Conservation (phyloP, 1,284 basidiomycete species). For the Fomes fomentarius region DNA sequence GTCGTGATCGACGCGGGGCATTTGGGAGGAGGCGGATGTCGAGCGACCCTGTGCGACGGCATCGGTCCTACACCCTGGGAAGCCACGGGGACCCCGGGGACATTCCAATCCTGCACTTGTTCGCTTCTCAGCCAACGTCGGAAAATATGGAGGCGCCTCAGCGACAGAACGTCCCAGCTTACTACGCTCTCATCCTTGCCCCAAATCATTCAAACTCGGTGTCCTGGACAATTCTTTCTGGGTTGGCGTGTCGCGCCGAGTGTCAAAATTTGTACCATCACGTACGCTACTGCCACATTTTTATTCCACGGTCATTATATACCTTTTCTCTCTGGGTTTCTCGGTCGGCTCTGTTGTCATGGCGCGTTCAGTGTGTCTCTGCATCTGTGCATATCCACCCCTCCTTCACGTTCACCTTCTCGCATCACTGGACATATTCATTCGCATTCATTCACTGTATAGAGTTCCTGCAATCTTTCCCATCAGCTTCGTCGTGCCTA, state of each 20-base stretch:
- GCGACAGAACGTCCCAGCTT: background rate
- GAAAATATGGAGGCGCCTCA: background rate
- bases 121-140: background rate
- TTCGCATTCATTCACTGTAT: conserved; percentile 1
- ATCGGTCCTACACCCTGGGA: background rate
- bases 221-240: background rate
- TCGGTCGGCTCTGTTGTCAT: background rate
- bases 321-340: background rate
- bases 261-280: background rate
- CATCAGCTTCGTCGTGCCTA: background rate
- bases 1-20: background rate
- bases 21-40: background rate
- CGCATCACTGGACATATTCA: background rate
- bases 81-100: background rate
- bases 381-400: conserved; percentile 2
- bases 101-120: background rate
- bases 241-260: conserved; percentile 2
- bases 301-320: conserved; percentile 7
- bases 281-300: conserved; percentile 1
- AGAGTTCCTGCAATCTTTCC: background rate
- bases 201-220: background rate
- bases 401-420: background rate
- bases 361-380: background rate
- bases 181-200: background rate
- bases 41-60: background rate